Conservation (phyloP, 2,329 filamentous ascomycete genomes). For the Biscogniauxia mediterranea region DNA sequence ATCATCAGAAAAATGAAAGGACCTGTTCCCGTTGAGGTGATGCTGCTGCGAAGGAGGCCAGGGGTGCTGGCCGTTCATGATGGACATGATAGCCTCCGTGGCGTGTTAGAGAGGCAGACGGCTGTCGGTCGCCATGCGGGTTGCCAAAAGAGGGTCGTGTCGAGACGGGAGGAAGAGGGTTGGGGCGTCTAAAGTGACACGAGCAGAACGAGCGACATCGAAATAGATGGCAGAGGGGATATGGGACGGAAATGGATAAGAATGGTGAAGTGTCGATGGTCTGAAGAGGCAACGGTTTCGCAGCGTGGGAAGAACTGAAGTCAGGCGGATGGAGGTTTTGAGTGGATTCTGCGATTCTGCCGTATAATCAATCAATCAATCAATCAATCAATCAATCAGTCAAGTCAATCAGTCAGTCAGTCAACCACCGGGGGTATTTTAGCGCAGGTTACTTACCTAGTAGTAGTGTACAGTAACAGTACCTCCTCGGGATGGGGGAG, state of each 20-base stretch:
- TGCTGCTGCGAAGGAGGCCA: constrained; percentile 60
- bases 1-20: constrained; percentile 62
- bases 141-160: constrained; percentile 49
- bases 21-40: constrained; percentile 45
- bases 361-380: neutral
- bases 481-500: too few relatives aligned
- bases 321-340: constrained; percentile 37
- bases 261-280: constrained; percentile 51
- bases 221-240: constrained; percentile 47
- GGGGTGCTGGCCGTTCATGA: constrained; percentile 63
- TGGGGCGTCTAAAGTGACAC: constrained; percentile 49
- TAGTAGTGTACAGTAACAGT: too few relatives aligned
- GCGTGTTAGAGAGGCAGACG: constrained; percentile 47
- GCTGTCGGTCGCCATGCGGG: constrained; percentile 56
- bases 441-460: too few relatives aligned
- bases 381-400: too few relatives aligned
- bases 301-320: constrained; percentile 55
- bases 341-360: constrained; percentile 13
- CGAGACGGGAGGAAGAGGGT: constrained; percentile 46
- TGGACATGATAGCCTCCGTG: constrained; percentile 58
- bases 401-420: too few relatives aligned
- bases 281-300: constrained; percentile 47
- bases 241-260: constrained; percentile 40
- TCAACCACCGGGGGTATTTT: too few relatives aligned
- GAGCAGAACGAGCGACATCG: constrained; percentile 49